These are phyloP conservation scores for Exserohilum rostratum DNA, from an alignment of 2,329 filamentous ascomycete genomes.

Conservation along the genomic window DNA sequence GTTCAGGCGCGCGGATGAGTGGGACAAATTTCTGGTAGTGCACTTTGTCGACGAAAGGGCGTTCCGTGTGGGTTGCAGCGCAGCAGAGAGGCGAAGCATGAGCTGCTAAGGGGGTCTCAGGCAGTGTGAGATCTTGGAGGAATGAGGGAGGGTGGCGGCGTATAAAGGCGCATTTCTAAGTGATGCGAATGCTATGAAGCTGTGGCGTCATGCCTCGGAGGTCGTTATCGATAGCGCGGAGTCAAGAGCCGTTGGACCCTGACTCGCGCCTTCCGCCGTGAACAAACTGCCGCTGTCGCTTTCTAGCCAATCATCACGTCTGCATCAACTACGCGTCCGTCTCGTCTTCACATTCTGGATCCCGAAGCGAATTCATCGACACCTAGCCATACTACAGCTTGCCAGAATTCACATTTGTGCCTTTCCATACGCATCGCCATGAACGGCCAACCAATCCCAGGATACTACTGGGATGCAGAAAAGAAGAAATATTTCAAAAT, in stretches of 20 bases:
- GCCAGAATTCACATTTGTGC: not conserved
- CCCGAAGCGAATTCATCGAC: not conserved
- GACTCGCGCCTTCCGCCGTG: conserved; percentile 19
- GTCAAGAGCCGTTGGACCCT: conserved; percentile 12
- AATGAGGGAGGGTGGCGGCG: conserved; percentile 16
- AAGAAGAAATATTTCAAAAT: conserved; percentile 60
- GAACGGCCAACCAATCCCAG: conserved; percentile 53
- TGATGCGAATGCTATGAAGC: conserved; percentile 24
- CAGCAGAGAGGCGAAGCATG: conserved; percentile 25
- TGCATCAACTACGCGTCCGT: not conserved
- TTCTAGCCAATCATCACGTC: conserved; percentile 1
- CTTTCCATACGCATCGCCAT: conserved; percentile 20
- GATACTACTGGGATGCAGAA: conserved; percentile 56
- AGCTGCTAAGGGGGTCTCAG: conserved; percentile 3
- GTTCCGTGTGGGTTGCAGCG: conserved; percentile 11
- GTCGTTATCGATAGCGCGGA: conserved; percentile 26
- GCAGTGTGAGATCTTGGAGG: not conserved
- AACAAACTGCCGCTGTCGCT: conserved; percentile 1
- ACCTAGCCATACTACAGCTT: not conserved
- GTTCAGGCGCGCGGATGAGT: conserved; percentile 44
- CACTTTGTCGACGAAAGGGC: conserved; percentile 3
- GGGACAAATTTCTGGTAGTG: conserved; percentile 12
- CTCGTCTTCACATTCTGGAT: not conserved
- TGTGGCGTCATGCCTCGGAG: conserved; percentile 35
- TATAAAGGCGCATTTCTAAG: conserved; percentile 9